Evolutionary conservation across 306 rosid species (phyloP), one percentile per base, ranked within the genome.

Genomic region (Rosa chinensis): DNA sequence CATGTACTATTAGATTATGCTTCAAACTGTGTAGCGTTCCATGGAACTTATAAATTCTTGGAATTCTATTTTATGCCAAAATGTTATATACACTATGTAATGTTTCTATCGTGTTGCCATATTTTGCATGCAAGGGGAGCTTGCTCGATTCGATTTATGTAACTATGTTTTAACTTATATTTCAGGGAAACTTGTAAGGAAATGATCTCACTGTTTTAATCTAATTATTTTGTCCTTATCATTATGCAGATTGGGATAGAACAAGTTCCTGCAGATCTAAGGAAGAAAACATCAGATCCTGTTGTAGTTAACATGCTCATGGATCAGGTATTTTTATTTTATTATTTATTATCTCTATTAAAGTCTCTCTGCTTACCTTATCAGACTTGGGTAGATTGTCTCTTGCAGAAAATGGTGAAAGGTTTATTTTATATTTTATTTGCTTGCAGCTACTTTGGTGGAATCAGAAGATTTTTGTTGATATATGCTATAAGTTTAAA

Each of bases 201-300:
- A 52, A 21, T 40, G 40, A 40, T 45, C 21, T 50, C 80, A 43
- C 72, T 73, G 74, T 75, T 81, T 61, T 50, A 42, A 81, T 63
- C 79, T 64, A 39, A 71, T 75, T 67, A 64, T 84, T 63, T 83
- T 63, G 23, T 53, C 43, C 64, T 77, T 77, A 10, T 66, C 44
- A 76, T 86, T 67, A 78, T 81, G 78, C 95, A 95, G 99, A 90
- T 88, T 80, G 99, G 99, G 80, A 84, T 92, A 79, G 90, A 88
- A 69, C 78, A 86, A 62, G 81, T 73, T 76, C 95, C 92, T 21
- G 87, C 59, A 70, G 94, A 91, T 73, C 67, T 89, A 80, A 88
- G 84, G 86, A 82, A 83, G 75, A 94, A 89, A 87, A 72, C 87
- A 56, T 75, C 86, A 64, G 89, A 91, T 83, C 89, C 89, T 74